phyloP scores from a whole-genome alignment of 768 basidiomycete genomes.

The Boletus rubescentipes region DNA sequence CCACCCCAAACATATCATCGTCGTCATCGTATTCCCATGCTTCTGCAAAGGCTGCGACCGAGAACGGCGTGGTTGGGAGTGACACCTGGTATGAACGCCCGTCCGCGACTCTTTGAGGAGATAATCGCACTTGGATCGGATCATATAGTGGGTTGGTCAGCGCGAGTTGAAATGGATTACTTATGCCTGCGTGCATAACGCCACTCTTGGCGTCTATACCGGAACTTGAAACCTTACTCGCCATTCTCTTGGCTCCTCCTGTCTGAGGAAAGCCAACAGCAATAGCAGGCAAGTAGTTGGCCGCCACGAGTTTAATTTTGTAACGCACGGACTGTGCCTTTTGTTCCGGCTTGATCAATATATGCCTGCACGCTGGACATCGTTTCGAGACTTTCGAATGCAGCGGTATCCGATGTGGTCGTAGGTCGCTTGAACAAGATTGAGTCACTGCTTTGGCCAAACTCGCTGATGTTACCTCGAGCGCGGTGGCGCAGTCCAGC shows the following conservation, averaged over 20 bases:
- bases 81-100: conserved; percentile 64
- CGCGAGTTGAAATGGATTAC: conserved; percentile 86
- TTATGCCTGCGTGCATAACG: conserved; percentile 67
- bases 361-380: conserved; percentile 91
- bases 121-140: conserved; percentile 88
- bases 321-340: conserved; percentile 92
- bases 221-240: conserved; percentile 36
- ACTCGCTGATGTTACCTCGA: conserved; percentile 45
- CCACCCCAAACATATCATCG: conserved; percentile 70
- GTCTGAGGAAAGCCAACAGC: conserved; percentile 66
- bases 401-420: conserved; percentile 87
- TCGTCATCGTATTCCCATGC: conserved; percentile 99
- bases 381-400: conserved; percentile 95
- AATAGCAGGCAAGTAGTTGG: conserved; percentile 90
- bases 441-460: background rate
- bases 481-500: conserved; percentile 71
- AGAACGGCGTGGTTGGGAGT: conserved; percentile 74
- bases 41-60: conserved; percentile 89
- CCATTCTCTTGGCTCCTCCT: conserved; percentile 37
- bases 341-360: conserved; percentile 97
- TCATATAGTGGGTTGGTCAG: conserved; percentile 96
- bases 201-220: conserved; percentile 38
- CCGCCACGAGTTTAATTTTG: conserved; percentile 97
- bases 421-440: conserved; percentile 58
- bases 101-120: conserved; percentile 60